A percentile compares a stretch with the other conserved stretches of the same genome.
These are phyloP conservation scores for Saraca asoca DNA, from an alignment of 331 rosid species.

Conservation along the genomic window DNA sequence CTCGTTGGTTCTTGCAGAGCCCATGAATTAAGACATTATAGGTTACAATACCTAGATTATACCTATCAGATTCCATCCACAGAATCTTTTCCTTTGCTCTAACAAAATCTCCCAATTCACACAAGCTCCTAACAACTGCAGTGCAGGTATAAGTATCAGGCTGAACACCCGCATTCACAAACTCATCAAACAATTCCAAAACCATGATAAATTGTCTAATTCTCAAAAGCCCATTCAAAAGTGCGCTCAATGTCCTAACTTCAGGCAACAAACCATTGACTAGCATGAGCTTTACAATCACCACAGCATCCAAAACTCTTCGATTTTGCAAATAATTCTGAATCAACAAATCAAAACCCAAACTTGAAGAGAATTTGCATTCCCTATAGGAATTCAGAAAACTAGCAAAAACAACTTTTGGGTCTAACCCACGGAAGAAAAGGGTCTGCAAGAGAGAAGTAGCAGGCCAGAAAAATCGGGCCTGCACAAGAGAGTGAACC, in stretches of 20 bases:
- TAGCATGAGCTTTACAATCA: slow-evolving; percentile 61
- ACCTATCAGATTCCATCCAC: slow-evolving; percentile 56
- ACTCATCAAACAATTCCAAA: slow-evolving; percentile 63
- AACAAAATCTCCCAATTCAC: slow-evolving; percentile 68
- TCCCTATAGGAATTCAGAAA: slow-evolving; percentile 45
- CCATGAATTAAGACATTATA: slow-evolving; percentile 82
- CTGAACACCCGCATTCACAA: slow-evolving; percentile 56
- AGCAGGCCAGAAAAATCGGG: slow-evolving; percentile 71
- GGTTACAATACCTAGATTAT: slow-evolving; percentile 53
- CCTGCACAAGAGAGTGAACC: slow-evolving; percentile 66
- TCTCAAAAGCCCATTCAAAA: slow-evolving; percentile 69
- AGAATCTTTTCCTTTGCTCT: slow-evolving; percentile 66
- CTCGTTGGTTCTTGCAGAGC: slow-evolving; percentile 63
- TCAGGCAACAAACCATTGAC: slow-evolving; percentile 61
- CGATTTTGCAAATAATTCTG: slow-evolving; percentile 59
- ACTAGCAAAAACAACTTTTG: slow-evolving; percentile 48
- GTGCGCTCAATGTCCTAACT: slow-evolving; percentile 74
- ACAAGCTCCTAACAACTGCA: slow-evolving; percentile 56
- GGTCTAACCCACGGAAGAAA: slow-evolving; percentile 58
- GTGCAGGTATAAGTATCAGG: slow-evolving; percentile 74
- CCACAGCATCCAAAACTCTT: slow-evolving; percentile 56
- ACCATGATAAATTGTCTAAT: slow-evolving; percentile 61
- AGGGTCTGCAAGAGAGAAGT: slow-evolving; percentile 83
- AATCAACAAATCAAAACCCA: slow-evolving; percentile 79
- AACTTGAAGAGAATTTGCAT: slow-evolving; percentile 47